Conservation (phyloP, 169 alveolate species). For the Plasmodium chabaudi region DNA sequence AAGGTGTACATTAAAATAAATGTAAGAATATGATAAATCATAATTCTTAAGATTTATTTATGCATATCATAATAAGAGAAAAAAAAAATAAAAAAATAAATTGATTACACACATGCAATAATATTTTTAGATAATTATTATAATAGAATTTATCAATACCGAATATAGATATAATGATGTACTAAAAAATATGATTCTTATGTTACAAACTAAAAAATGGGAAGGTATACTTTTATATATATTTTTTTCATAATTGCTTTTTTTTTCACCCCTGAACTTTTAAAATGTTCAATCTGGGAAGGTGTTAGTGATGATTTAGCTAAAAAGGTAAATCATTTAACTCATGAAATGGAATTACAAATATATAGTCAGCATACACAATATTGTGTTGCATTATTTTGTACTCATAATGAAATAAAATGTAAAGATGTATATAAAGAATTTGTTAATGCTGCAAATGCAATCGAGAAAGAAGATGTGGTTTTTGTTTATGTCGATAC, state of each 20-base stretch:
- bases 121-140: background rate
- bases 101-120: background rate
- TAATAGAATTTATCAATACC: too few relatives aligned
- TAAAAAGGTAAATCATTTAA: constrained; percentile 61
- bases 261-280: constrained; percentile 3
- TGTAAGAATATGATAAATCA: too few relatives aligned
- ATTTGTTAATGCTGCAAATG: constrained; percentile 59
- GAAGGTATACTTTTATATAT: background rate
- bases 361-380: constrained; percentile 67
- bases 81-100: background rate
- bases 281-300: constrained; percentile 18
- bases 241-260: background rate
- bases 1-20: too few relatives aligned
- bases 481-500: constrained; percentile 69
- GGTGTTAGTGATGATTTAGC: constrained; percentile 50
- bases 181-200: background rate
- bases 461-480: constrained; percentile 19
- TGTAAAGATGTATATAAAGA: constrained; percentile 60
- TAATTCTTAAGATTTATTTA: background rate
- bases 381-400: constrained; percentile 68
- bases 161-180: too few relatives aligned
- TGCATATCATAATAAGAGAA: background rate
- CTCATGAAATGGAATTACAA: constrained; percentile 68
- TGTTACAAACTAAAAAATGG: background rate
- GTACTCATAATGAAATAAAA: constrained; percentile 41